Percentiles rank a stretch among this genome's conserved stretches.
Conservation (phyloP, 1,284 basidiomycete genomes). For the Wallemia mellicola region DNA sequence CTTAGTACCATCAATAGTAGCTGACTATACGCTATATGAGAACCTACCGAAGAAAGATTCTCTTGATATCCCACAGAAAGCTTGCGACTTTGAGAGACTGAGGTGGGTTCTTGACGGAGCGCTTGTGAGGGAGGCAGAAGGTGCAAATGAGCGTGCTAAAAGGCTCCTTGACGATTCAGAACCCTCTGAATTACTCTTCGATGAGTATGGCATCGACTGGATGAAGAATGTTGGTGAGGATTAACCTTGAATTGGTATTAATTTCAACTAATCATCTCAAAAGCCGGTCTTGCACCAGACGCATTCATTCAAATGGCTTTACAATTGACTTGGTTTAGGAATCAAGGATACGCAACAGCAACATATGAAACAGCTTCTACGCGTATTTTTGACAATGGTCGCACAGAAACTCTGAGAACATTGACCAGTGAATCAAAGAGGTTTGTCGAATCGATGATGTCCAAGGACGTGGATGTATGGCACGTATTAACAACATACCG, state of each 20-base stretch:
- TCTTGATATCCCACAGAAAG: conserved; percentile 6
- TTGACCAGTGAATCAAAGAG: conserved; percentile 42
- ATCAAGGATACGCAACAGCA: conserved; percentile 46
- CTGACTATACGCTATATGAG: conserved; percentile 40
- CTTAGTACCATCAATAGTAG: conserved; percentile 63
- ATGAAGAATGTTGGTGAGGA: conserved; percentile 45
- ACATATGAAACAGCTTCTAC: conserved; percentile 90
- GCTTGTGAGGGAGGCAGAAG: conserved; percentile 27
- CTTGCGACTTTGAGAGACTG: conserved; percentile 20
- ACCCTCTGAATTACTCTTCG: conserved; percentile 53
- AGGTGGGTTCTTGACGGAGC: conserved; percentile 44
- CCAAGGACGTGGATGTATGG: conserved; percentile 23
- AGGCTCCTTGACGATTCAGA: conserved; percentile 49
- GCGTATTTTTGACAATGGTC: conserved; percentile 59
- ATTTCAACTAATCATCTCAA: not conserved
- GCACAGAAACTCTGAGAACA: conserved; percentile 73
- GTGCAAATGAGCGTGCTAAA: conserved; percentile 29
- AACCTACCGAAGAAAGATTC: conserved; percentile 7
- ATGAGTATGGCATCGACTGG: conserved; percentile 65
- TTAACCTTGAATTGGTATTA: not conserved
- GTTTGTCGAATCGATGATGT: conserved; percentile 48
- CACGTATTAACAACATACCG: conserved; percentile 5
- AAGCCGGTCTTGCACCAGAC: conserved; percentile 52
- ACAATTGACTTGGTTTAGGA: conserved; percentile 69
- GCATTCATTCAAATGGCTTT: conserved; percentile 78